Evolutionary conservation across 352 stramenopile genomes (phyloP).

Genomic region (Globisporangium sylvaticum): DNA sequence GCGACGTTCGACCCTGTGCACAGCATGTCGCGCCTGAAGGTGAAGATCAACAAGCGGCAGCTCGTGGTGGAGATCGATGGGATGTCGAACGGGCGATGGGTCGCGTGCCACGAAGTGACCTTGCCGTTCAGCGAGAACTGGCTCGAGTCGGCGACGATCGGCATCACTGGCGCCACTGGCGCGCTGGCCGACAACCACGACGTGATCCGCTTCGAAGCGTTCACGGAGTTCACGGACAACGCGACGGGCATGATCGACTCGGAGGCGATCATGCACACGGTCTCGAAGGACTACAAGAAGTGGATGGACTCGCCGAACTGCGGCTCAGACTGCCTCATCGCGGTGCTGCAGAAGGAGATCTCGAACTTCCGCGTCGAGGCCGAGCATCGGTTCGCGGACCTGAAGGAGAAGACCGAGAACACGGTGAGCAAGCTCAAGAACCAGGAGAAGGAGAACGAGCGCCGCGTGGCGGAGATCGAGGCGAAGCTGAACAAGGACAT

Average conservation of each 20-base stretch:
- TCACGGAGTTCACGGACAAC: constrained; percentile 49
- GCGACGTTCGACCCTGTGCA: constrained; percentile 75
- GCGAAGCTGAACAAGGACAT: constrained; percentile 57
- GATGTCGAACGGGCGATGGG: constrained; percentile 49
- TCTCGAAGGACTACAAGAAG: constrained; percentile 85
- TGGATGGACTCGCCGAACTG: constrained; percentile 80
- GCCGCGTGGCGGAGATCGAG: constrained; percentile 66
- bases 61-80: constrained; percentile 73
- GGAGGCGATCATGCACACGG: constrained; percentile 68
- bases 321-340: constrained; percentile 69
- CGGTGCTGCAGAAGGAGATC: constrained; percentile 75
- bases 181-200: constrained; percentile 84
- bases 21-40: constrained; percentile 75
- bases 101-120: constrained; percentile 54
- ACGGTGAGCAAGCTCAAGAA: constrained; percentile 71
- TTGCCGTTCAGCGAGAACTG: constrained; percentile 67
- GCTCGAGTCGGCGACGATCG: constrained; percentile 54
- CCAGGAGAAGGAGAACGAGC: constrained; percentile 76
- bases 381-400: constrained; percentile 76
- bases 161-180: constrained; percentile 77
- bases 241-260: constrained; percentile 45
- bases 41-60: constrained; percentile 60
- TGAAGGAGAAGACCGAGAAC: constrained; percentile 86
- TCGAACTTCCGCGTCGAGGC: constrained; percentile 76
- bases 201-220: constrained; percentile 74